phyloP scores from a whole-genome alignment of 1,139 yeast species.

The Hyphopichia fennica region DNA sequence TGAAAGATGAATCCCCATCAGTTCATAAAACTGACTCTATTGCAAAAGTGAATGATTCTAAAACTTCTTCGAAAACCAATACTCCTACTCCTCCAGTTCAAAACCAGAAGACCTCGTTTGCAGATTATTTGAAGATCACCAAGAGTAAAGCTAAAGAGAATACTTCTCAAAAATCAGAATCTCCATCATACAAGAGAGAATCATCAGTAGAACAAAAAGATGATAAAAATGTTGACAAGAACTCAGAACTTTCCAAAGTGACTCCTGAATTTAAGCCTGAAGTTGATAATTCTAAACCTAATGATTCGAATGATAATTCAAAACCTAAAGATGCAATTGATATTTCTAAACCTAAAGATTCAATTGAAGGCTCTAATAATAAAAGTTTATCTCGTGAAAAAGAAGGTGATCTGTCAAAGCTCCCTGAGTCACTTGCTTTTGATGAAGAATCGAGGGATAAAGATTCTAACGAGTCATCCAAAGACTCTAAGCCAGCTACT shows the following conservation, averaged over 20 bases:
- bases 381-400: too few relatives aligned
- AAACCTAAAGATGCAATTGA: not conserved
- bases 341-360: not conserved
- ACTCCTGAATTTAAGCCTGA: not conserved
- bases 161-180: not conserved
- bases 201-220: not conserved
- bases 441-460: too few relatives aligned
- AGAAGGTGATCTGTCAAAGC: too few relatives aligned
- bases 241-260: not conserved
- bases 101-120: conserved; percentile 14
- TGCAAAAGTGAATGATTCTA: too few relatives aligned
- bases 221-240: not conserved
- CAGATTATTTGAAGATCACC: conserved; percentile 12
- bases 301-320: not conserved
- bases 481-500: too few relatives aligned
- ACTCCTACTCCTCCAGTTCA: not conserved
- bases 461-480: too few relatives aligned
- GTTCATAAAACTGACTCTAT: too few relatives aligned
- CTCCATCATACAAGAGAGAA: not conserved
- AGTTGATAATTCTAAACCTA: not conserved
- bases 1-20: too few relatives aligned
- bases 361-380: too few relatives aligned
- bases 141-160: conserved; percentile 1
- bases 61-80: not conserved
- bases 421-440: too few relatives aligned